A percentile compares a stretch with the other conserved stretches of the same genome.
Conservation (phyloP, 1,284 basidiomycete species). For the Ganoderma multipileum region DNA sequence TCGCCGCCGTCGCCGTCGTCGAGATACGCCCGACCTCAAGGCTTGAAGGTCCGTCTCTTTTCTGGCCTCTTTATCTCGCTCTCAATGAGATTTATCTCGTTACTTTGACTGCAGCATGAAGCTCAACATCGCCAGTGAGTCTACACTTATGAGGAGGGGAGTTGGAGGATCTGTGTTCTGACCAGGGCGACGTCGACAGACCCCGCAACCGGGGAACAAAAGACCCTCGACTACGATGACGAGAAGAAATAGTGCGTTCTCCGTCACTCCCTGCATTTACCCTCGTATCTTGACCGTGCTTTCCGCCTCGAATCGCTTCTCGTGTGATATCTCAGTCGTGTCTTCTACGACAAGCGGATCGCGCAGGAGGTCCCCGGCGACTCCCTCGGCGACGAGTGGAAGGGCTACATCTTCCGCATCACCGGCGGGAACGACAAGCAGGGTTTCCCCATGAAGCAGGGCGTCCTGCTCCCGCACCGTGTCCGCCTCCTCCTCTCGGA, state of each 20-base stretch:
- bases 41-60: slow-evolving; percentile 36
- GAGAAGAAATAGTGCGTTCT: slow-evolving; percentile 82
- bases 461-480: slow-evolving; percentile 95
- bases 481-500: slow-evolving; percentile 93
- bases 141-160: slow-evolving; percentile 17
- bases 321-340: slow-evolving; percentile 64
- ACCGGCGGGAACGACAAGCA: slow-evolving; percentile 97
- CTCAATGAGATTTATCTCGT: slow-evolving; percentile 25
- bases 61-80: slow-evolving; percentile 9
- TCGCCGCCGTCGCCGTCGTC: slow-evolving; percentile 45
- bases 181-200: slow-evolving; percentile 50
- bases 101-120: slow-evolving; percentile 70
- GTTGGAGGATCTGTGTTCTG: slow-evolving; percentile 20
- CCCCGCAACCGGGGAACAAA: slow-evolving; percentile 97
- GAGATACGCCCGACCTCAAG: slow-evolving; percentile 43
- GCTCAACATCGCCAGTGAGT: slow-evolving; percentile 95
- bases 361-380: slow-evolving; percentile 94
- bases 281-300: slow-evolving; percentile 6
- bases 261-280: background rate
- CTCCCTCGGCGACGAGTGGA: slow-evolving; percentile 94
- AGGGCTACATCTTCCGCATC: slow-evolving; percentile 97
- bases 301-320: background rate
- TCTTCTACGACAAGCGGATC: slow-evolving; percentile 98
- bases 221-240: slow-evolving; percentile 94
- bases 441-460: slow-evolving; percentile 99